Evolutionary conservation across 306 rosid genomes (phyloP).

Genomic region (Malus asiatica): DNA sequence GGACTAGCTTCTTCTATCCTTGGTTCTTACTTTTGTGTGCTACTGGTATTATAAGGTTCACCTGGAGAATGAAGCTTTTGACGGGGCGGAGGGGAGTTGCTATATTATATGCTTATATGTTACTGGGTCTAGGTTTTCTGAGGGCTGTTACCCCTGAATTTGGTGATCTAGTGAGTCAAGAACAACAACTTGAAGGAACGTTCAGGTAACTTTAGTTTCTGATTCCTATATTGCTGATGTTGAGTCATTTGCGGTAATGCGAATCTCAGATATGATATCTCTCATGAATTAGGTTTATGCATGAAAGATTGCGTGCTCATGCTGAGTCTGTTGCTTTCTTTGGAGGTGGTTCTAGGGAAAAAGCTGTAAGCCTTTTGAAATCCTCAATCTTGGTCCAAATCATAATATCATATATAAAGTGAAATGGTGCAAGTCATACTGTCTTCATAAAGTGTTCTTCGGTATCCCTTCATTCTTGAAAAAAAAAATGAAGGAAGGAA

Average conservation of each 20-base stretch:
- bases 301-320: constrained; percentile 92
- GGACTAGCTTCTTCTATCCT: not conserved
- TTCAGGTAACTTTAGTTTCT: constrained; percentile 53
- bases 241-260: constrained; percentile 11
- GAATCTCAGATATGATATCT: constrained; percentile 15
- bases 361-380: constrained; percentile 61
- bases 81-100: constrained; percentile 95
- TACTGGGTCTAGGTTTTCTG: constrained; percentile 88
- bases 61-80: constrained; percentile 99
- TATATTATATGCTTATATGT: constrained; percentile 89
- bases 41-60: constrained; percentile 56
- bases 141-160: constrained; percentile 88
- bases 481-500: not conserved
- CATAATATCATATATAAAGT: not conserved
- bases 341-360: constrained; percentile 98
- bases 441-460: not conserved
- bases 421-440: not conserved
- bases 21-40: constrained; percentile 1
- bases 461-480: not conserved
- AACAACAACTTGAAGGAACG: constrained; percentile 93
- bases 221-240: constrained; percentile 14
- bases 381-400: not conserved
- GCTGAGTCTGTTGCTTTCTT: constrained; percentile 99
- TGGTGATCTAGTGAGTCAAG: constrained; percentile 88
- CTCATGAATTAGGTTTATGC: constrained; percentile 81